phyloP scores from a whole-genome alignment of 225 moss, liverwort and hornwort genomes.

The Antitrichia curtipendula region DNA sequence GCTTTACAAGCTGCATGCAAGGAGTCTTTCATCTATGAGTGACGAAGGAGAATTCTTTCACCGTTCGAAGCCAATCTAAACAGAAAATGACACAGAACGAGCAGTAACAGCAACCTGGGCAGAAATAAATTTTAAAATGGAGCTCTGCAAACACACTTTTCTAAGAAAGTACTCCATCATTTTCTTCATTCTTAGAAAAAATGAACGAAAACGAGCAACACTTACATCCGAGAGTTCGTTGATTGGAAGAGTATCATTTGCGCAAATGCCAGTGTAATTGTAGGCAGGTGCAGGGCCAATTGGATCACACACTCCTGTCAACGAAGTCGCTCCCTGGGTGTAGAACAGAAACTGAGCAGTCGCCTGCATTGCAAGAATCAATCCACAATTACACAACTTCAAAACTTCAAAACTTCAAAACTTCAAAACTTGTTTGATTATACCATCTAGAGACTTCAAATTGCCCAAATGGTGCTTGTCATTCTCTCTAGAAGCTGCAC shows the following conservation, averaged over 20 bases:
- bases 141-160: background rate
- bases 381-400: background rate
- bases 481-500: background rate
- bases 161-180: background rate
- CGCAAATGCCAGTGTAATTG: constrained; percentile 36
- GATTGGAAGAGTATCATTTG: constrained; percentile 43
- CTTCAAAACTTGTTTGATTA: background rate
- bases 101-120: background rate
- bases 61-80: background rate
- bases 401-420: background rate
- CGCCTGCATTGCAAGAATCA: constrained; percentile 4
- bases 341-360: background rate
- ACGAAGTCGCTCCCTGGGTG: background rate
- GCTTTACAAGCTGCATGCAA: constrained; percentile 25
- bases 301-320: constrained; percentile 52
- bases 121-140: background rate
- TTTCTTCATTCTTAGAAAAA: background rate
- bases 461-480: background rate
- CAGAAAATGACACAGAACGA: background rate
- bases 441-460: background rate
- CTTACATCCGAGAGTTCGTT: constrained; percentile 42
- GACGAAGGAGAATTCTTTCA: background rate
- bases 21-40: background rate
- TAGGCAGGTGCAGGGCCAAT: constrained; percentile 46
- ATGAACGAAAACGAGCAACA: background rate